Percentiles rank a stretch among this genome's conserved stretches.
Conservation (phyloP, 768 basidiomycete genomes). For the Lyophyllum shimeji region DNA sequence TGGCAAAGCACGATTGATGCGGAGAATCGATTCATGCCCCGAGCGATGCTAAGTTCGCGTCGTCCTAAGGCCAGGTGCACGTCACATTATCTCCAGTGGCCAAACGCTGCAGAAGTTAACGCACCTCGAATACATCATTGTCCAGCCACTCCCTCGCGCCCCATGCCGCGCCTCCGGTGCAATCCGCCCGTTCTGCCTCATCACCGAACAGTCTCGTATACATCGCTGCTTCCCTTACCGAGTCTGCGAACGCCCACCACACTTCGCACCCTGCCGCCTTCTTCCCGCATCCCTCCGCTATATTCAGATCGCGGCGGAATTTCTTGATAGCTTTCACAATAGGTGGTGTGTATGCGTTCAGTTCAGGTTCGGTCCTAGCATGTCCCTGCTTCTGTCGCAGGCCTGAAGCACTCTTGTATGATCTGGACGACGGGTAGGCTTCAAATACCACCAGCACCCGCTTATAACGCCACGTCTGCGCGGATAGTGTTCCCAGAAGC, state of each 20-base stretch:
- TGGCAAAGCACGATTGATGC: slow-evolving; percentile 64
- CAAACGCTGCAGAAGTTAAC: not conserved
- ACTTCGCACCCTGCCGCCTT: slow-evolving; percentile 45
- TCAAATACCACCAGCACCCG: slow-evolving; percentile 64
- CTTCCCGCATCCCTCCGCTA: slow-evolving; percentile 58
- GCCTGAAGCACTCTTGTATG: slow-evolving; percentile 26
- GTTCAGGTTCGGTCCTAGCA: slow-evolving; percentile 13
- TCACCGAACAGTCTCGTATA: slow-evolving; percentile 60
- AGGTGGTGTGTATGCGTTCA: slow-evolving; percentile 62
- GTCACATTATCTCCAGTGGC: not conserved
- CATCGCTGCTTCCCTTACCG: slow-evolving; percentile 55
- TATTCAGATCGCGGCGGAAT: slow-evolving; percentile 59
- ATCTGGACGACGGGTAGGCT: slow-evolving; percentile 53
- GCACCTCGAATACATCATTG: slow-evolving; percentile 52
- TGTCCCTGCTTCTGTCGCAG: not conserved
- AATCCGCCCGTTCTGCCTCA: slow-evolving; percentile 45
- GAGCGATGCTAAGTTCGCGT: slow-evolving; percentile 52
- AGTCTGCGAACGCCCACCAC: slow-evolving; percentile 62
- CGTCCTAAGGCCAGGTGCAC: slow-evolving; percentile 43
- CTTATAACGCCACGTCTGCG: slow-evolving; percentile 63
- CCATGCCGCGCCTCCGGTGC: slow-evolving; percentile 50
- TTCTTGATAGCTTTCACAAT: slow-evolving; percentile 70
- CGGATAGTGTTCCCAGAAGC: slow-evolving; percentile 42
- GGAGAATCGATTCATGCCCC: slow-evolving; percentile 70
- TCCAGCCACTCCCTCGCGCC: slow-evolving; percentile 63